These are phyloP conservation scores for Teratosphaeriaceae sp. DNA, from an alignment of 2,329 filamentous ascomycete genomes.

Conservation along the genomic window DNA sequence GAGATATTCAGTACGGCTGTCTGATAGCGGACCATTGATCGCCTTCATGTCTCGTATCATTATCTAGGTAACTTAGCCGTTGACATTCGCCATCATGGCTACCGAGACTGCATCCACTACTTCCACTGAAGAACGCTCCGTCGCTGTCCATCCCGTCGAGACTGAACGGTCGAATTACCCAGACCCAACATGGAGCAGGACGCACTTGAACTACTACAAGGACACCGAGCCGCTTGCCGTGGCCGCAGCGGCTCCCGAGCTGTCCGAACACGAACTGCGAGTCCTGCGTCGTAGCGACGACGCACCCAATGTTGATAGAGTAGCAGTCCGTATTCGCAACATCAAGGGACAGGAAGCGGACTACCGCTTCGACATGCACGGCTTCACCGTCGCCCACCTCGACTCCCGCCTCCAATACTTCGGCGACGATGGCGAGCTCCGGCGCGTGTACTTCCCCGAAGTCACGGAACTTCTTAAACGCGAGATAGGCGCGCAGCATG, in stretches of 20 bases:
- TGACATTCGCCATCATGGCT: neutral
- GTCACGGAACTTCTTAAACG: constrained; percentile 10
- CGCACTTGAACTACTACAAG: constrained; percentile 13
- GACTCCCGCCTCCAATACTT: constrained; percentile 8
- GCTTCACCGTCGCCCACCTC: constrained; percentile 11
- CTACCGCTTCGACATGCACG: constrained; percentile 10
- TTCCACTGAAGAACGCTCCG: neutral
- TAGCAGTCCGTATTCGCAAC: constrained; percentile 12
- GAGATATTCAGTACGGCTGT: no score
- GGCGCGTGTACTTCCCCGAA: constrained; percentile 11
- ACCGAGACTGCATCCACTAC: neutral
- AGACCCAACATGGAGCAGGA: constrained; percentile 10
- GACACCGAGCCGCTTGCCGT: constrained; percentile 7
- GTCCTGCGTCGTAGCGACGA: constrained; percentile 10
- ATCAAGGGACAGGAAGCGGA: constrained; percentile 9
- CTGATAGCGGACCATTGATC: no score
- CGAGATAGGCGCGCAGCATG: constrained; percentile 10
- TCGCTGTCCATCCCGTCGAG: neutral
- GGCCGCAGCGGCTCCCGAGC: constrained; percentile 2
- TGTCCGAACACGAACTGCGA: constrained; percentile 12
- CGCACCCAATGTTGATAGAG: constrained; percentile 9
- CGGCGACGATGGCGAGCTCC: constrained; percentile 7
- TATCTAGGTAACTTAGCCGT: no score
- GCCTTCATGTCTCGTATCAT: no score
- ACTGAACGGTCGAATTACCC: neutral